These are phyloP conservation scores for Pyricularia sp. DNA, from an alignment of 2,329 filamentous ascomycete species.

Conservation along the genomic window DNA sequence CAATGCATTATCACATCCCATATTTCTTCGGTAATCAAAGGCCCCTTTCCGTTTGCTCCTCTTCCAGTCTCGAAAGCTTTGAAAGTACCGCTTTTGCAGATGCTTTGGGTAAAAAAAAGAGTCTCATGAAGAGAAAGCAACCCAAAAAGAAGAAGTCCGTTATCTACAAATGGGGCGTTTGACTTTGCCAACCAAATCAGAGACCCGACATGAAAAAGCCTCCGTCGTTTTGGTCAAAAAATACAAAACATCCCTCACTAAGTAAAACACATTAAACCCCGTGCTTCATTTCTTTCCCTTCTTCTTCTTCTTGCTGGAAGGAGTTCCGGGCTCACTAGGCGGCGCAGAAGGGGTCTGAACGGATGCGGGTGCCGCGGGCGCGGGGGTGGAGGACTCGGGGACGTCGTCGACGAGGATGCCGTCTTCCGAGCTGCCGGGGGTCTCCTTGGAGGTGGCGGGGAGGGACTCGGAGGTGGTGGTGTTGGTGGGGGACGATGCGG, in stretches of 20 bases:
- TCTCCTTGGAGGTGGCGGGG: constrained; percentile 18
- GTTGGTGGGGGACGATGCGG: constrained; percentile 45
- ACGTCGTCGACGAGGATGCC: constrained; percentile 63
- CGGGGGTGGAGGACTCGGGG: constrained; percentile 15
- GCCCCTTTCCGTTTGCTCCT: not conserved
- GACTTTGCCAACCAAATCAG: not conserved
- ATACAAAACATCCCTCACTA: not conserved
- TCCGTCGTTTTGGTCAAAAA: not conserved
- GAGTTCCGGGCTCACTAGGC: constrained; percentile 13
- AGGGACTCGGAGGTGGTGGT: constrained; percentile 40
- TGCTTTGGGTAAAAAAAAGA: not conserved
- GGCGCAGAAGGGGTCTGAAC: not conserved
- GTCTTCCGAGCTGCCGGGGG: constrained; percentile 52
- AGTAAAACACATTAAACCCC: not conserved
- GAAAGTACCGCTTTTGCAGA: not conserved
- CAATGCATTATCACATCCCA: not conserved
- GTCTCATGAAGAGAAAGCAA: not conserved
- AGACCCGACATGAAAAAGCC: not conserved
- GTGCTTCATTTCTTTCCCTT: constrained; percentile 45
- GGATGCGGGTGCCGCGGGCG: not conserved
- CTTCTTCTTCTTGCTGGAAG: constrained; percentile 37
- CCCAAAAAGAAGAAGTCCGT: not conserved
- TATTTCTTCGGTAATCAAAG: not conserved
- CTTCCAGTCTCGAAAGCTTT: not conserved
- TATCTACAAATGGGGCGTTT: not conserved